Conservation (phyloP, 768 basidiomycete species). For the Termitomyces sp. region DNA sequence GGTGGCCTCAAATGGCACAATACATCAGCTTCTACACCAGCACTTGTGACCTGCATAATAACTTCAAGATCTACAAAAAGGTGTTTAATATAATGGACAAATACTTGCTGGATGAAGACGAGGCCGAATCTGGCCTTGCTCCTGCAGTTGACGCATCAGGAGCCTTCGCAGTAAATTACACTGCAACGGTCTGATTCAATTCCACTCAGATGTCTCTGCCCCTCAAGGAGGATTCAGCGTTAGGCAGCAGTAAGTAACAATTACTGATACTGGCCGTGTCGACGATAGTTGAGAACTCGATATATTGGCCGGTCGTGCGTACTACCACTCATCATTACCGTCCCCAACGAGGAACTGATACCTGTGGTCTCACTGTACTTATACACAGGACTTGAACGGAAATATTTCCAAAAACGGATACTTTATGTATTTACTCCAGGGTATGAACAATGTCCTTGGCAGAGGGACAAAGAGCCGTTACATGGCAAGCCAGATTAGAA, state of each 20-base stretch:
- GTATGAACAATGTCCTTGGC: not conserved
- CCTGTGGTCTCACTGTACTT: too few species aligned
- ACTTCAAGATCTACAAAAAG: constrained; percentile 99
- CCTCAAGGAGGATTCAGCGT: constrained; percentile 98
- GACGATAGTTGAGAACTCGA: not conserved
- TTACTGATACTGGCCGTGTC: constrained; percentile 1
- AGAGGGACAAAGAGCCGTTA: not conserved
- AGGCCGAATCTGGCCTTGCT: constrained; percentile 81
- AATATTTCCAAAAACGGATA: too few species aligned
- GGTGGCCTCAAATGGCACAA: too few species aligned
- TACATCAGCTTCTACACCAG: too few species aligned
- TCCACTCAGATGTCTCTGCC: constrained; percentile 80
- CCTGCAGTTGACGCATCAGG: constrained; percentile 71
- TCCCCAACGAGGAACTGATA: not conserved
- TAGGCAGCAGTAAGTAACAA: constrained; percentile 48
- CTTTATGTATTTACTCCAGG: too few species aligned
- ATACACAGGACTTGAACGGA: too few species aligned
- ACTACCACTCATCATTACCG: not conserved
- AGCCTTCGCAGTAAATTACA: constrained; percentile 61
- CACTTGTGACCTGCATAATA: too few species aligned
- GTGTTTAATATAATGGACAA: constrained; percentile 98
- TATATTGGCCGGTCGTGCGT: not conserved
- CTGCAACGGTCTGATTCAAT: constrained; percentile 35
- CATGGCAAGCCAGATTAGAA: constrained; percentile 12
- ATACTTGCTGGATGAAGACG: constrained; percentile 98